Evolutionary conservation across 2,329 filamentous ascomycete genomes (phyloP), one percentile per base, ranked within the genome.

Genomic region (Neofusicoccum cordaticola): DNA sequence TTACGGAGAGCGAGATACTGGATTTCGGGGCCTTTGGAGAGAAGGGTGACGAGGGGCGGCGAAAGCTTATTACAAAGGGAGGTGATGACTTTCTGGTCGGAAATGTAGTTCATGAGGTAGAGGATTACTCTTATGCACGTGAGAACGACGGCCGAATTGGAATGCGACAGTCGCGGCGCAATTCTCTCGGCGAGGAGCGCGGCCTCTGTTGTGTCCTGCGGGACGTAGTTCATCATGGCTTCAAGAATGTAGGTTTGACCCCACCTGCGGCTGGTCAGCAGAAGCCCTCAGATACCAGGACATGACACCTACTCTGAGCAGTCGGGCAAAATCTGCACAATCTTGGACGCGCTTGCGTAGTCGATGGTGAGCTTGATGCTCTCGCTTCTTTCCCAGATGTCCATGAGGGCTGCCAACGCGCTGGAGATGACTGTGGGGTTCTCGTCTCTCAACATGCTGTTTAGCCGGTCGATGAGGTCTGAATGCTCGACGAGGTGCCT

Each of bases 81-180:
- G 4, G 91, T 88, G 67, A 97, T 91, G 69, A 96, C 91, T 78
- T 92, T 95, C 74, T 95, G 87, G 71, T 97, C 93, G 61, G 90
- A 85, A 71, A 99, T 97, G 80, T 99, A 99, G 81, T 99, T 99
- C 92, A 98, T 95, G 65, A 99, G 84, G 74, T 99, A 99, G 58
- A 99, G 85, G 41, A 99, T 93, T 45, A 99, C 95, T 65, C 95
- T 89, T 72, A 97, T 97, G 75, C 93, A 97, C 3, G 95, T 98
- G 65, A 99, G 84, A 3, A 98, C 95, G 37, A 99, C 95, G 0
- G 95, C 90, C 11, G 95, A 97, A 78, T 99, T 99, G 45, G 93
- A 95, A 77, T 99, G 95, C 31, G 95, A 98, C 35, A 99, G 84
- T 15, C 95, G 91, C n/a, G 95, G 95, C 0, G 94, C 87, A 74